Conservation (phyloP, 306 rosid species). For the Medicago lupulina region DNA sequence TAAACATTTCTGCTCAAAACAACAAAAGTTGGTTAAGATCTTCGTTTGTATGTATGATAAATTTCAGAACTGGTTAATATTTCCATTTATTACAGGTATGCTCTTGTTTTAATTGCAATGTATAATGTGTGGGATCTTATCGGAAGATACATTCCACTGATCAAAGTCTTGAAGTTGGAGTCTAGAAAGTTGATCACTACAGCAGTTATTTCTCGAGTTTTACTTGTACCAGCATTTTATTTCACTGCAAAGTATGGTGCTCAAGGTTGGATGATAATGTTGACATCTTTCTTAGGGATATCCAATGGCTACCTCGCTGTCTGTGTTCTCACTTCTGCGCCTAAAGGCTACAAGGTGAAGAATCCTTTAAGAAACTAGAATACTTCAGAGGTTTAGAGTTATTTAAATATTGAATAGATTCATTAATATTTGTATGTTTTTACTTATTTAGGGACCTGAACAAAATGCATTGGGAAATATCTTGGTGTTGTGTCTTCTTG, state of each 20-base stretch:
- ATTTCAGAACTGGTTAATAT: not conserved
- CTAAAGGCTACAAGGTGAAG: constrained; percentile 82
- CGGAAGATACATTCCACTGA: constrained; percentile 81
- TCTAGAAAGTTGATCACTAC: constrained; percentile 62
- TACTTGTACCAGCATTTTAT: constrained; percentile 79
- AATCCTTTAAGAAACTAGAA: constrained; percentile 13
- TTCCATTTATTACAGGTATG: constrained; percentile 62
- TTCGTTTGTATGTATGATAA: not conserved
- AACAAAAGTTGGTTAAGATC: too few species aligned
- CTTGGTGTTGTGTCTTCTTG: constrained; percentile 72
- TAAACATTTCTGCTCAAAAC: too few species aligned
- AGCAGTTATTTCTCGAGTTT: constrained; percentile 52
- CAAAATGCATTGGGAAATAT: constrained; percentile 94
- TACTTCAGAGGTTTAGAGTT: not conserved
- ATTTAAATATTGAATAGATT: not conserved
- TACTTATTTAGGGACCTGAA: constrained; percentile 76
- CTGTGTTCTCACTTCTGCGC: constrained; percentile 80
- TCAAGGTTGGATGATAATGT: constrained; percentile 87
- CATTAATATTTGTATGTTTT: not conserved
- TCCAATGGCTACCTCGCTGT: constrained; percentile 85
- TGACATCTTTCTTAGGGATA: constrained; percentile 79
- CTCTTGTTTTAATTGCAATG: constrained; percentile 76
- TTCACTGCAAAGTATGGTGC: constrained; percentile 81
- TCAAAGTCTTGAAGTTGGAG: constrained; percentile 58
- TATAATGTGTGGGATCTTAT: constrained; percentile 75